phyloP scores from a whole-genome alignment of 371 early-diverging fungal species.

The Choanephora cucurbitarum region DNA sequence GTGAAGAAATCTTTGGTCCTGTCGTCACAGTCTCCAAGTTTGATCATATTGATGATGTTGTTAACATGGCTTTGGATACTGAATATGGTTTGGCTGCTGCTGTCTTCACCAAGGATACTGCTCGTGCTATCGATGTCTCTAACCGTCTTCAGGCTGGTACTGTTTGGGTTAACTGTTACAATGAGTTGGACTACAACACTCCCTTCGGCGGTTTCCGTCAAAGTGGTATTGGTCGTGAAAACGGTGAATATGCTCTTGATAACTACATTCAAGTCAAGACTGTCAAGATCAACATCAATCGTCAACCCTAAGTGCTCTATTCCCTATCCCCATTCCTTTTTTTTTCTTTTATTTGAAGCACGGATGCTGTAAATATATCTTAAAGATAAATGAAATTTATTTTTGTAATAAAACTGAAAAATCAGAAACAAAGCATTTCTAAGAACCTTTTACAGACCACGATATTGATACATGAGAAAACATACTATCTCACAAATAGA shows the following conservation, averaged over 20 bases:
- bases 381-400: too few relatives aligned
- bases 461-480: too few relatives aligned
- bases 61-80: constrained; percentile 72
- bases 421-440: too few relatives aligned
- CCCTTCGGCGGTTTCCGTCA: constrained; percentile 88
- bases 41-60: constrained; percentile 65
- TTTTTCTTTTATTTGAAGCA: too few relatives aligned
- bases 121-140: constrained; percentile 67
- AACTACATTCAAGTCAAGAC: constrained; percentile 63
- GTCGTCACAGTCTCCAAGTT: constrained; percentile 73
- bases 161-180: constrained; percentile 61
- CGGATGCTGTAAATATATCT: too few relatives aligned
- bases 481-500: too few relatives aligned
- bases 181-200: constrained; percentile 46
- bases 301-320: constrained; percentile 23
- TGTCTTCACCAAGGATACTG: constrained; percentile 75
- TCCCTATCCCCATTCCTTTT: constrained; percentile 6
- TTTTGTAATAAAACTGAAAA: too few relatives aligned
- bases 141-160: constrained; percentile 64
- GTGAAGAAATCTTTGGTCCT: constrained; percentile 84
- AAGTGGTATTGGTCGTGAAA: constrained; percentile 82
- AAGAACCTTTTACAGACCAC: too few relatives aligned
- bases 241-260: constrained; percentile 73
- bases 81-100: constrained; percentile 82
- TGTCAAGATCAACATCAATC: constrained; percentile 40